Evolutionary conservation across 2,329 filamentous ascomycete species (phyloP).

Genomic region (Lithohypha guttulata): DNA sequence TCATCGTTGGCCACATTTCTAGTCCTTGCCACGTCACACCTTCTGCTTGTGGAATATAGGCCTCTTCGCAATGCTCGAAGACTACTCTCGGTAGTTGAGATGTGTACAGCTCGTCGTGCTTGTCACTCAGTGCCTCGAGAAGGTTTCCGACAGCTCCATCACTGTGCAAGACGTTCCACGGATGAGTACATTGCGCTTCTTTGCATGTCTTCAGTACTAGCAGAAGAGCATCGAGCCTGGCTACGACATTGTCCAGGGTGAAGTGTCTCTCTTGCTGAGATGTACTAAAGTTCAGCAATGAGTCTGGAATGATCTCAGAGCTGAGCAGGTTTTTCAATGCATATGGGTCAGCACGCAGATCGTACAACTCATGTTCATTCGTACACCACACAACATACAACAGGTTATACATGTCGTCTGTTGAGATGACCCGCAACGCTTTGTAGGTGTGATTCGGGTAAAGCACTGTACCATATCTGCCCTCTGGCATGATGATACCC

Average conservation of each 20-base stretch:
- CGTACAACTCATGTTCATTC: conserved; percentile 32
- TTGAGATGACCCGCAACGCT: conserved; percentile 26
- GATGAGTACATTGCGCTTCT: conserved; percentile 27
- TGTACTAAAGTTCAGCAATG: background rate
- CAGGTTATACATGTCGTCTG: conserved; percentile 27
- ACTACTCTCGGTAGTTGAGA: conserved; percentile 25
- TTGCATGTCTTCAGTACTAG: conserved; percentile 33
- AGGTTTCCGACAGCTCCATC: conserved; percentile 24
- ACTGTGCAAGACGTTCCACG: conserved; percentile 30
- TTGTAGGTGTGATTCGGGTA: conserved; percentile 28
- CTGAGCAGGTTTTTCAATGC: conserved; percentile 25
- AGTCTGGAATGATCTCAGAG: no score
- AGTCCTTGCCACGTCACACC: conserved; percentile 21
- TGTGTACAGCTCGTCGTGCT: conserved; percentile 28
- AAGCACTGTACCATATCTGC: conserved; percentile 19
- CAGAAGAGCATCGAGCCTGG: conserved; percentile 28
- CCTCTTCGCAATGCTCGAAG: conserved; percentile 28
- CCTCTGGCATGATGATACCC: conserved; percentile 32
- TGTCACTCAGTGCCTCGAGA: conserved; percentile 24
- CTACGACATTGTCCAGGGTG: conserved; percentile 20
- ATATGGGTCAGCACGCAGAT: conserved; percentile 26
- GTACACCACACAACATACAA: conserved; percentile 35
- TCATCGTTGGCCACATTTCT: background rate
- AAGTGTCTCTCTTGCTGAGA: background rate
- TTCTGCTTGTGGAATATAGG: conserved; percentile 29